Evolutionary conservation across 2,329 filamentous ascomycete species (phyloP).

Genomic region (Metarhizium anisopliae): DNA sequence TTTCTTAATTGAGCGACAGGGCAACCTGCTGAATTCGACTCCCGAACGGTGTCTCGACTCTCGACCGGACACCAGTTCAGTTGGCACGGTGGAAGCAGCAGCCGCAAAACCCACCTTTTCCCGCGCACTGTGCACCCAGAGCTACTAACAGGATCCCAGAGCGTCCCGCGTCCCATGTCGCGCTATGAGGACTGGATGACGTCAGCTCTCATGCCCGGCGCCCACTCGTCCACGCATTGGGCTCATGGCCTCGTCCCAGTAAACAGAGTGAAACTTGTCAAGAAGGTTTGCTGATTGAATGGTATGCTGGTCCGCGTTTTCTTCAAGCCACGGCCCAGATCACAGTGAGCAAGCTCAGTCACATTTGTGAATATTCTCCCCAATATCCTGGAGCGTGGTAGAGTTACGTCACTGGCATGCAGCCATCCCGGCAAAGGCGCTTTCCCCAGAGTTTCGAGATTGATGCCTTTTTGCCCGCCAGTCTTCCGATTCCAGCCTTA

Average conservation of each 20-base stretch:
- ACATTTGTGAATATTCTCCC: not conserved
- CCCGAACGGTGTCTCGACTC: too few relatives aligned
- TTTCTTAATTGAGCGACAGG: too few relatives aligned
- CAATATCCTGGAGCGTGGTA: not conserved
- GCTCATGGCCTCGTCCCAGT: not conserved
- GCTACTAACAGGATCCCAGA: not conserved
- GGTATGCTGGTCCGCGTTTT: not conserved
- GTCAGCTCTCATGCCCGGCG: not conserved
- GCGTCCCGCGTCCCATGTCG: not conserved
- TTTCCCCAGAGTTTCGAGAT: too few relatives aligned
- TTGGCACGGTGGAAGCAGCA: not conserved
- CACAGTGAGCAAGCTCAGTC: not conserved
- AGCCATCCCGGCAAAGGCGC: not conserved
- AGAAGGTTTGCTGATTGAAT: not conserved
- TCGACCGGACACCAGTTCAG: not conserved
- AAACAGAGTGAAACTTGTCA: too few relatives aligned
- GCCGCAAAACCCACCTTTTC: not conserved
- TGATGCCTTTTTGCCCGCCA: too few relatives aligned
- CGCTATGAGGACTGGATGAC: slow-evolving; percentile 4
- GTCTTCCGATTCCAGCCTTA: too few relatives aligned
- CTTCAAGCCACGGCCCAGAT: too few relatives aligned
- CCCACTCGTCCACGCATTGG: not conserved
- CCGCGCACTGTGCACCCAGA: not conserved
- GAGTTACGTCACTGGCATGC: slow-evolving; percentile 3
- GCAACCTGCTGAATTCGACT: too few relatives aligned